Base-by-base conservation (phyloP, 208 protist genomes). In the Leishmania major region DNA sequence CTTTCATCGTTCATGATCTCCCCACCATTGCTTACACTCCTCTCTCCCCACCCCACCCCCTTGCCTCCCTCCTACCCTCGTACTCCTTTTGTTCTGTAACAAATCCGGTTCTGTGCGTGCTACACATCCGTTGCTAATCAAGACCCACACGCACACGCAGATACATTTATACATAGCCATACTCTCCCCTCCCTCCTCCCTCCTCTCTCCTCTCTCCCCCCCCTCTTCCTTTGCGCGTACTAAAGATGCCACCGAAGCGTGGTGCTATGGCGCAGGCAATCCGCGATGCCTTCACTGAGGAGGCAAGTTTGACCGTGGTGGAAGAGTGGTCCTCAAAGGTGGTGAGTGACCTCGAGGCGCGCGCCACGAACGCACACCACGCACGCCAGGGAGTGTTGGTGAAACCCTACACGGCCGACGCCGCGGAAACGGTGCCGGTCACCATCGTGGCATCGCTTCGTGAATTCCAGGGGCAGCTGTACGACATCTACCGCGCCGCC, bases 241-340 rank as follows among this genome's bases (percentile, higher is more conserved):
- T 43, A 10, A 47, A 71, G 45, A 87, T 94, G 90, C 89, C 88
- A 2, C 88, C 88, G 64, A 96, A 96, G 79, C 89, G 90, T 60
- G 74, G 79, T 74, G 89, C 85, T 19, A 82, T 93, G 79, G 84
- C 82, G 19, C 90, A 95, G 78, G 86, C 53, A 49, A 76, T 95
- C 53, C 94, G 94, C 53, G 92, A 94, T 76, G 70, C 88, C 76
- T 94, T 84, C 81, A 87, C 86, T 19, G 94, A 95, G 84, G 85
- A 90, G 22, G 43, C 75, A 37, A 92, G 87, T 57, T 77, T 88
- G 17, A 80, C 80, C 0, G 82, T 90, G 47, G 76, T 97, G 8
- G 88, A 94, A 69, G 40, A 80, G 11, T 97, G 92, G 92, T 87
- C 88, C 6, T 84, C 75, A 2, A 69, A 80, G 51, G 76, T 80